phyloP scores from a whole-genome alignment of 2,329 filamentous ascomycete species.

The Epichloe typhina region DNA sequence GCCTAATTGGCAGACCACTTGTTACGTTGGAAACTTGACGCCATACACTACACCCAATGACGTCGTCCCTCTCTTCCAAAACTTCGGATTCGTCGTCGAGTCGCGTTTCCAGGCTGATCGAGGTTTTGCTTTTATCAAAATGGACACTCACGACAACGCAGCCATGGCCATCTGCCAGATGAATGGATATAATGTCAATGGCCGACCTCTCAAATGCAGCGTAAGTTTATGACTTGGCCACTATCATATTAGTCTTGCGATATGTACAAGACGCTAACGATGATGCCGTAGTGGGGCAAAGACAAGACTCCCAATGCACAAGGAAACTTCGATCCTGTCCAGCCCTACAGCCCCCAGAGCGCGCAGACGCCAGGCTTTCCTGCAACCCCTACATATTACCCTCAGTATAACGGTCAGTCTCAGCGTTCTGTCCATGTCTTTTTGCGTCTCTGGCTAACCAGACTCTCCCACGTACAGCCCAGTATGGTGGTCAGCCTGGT shows the following conservation, averaged over 20 bases:
- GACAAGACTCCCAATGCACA: constrained; percentile 74
- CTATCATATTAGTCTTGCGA: not conserved
- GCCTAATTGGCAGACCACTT: constrained; percentile 94
- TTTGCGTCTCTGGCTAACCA: constrained; percentile 4
- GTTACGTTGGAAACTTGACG: constrained; percentile 94
- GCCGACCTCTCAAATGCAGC: constrained; percentile 93
- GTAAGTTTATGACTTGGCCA: constrained; percentile 47
- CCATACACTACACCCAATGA: constrained; percentile 96
- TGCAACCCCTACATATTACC: constrained; percentile 77
- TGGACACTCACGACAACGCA: constrained; percentile 96
- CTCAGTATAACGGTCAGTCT: constrained; percentile 76
- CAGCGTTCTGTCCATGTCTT: not conserved
- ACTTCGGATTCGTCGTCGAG: constrained; percentile 95
- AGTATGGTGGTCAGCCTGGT: constrained; percentile 53
- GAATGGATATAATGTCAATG: constrained; percentile 96
- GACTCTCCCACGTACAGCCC: constrained; percentile 20
- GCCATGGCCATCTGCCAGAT: constrained; percentile 97
- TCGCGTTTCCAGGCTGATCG: constrained; percentile 96
- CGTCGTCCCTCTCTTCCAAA: constrained; percentile 94
- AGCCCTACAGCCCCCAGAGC: constrained; percentile 58
- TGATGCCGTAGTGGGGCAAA: constrained; percentile 73
- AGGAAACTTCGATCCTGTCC: constrained; percentile 60
- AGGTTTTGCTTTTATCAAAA: constrained; percentile 97
- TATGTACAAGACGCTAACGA: not conserved
- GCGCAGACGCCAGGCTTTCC: constrained; percentile 60